These are phyloP conservation scores for Phytopythium chamaehyphon DNA, from an alignment of 352 stramenopile genomes.

Conservation along the genomic window DNA sequence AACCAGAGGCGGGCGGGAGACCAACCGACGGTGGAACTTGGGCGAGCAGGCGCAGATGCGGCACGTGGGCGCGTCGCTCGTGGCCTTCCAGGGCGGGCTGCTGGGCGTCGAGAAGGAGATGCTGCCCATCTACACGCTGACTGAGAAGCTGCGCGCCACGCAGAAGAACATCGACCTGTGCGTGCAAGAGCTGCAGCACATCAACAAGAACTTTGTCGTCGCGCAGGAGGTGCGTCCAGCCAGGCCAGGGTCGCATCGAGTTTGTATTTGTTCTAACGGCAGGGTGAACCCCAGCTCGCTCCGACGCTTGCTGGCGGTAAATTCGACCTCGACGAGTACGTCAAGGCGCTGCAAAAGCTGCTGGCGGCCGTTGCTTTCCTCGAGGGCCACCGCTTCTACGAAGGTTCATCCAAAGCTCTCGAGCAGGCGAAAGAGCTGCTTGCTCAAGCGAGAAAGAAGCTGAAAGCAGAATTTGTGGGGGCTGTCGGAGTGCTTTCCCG, in stretches of 20 bases:
- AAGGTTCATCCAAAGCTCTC: constrained; percentile 67
- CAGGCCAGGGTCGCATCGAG: too few species aligned
- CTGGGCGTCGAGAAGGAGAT: constrained; percentile 75
- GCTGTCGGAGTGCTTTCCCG: constrained; percentile 57
- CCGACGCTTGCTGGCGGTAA: constrained; percentile 52
- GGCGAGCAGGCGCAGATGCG: constrained; percentile 47
- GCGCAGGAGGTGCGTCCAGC: constrained; percentile 46
- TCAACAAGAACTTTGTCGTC: constrained; percentile 74
- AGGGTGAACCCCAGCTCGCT: constrained; percentile 36
- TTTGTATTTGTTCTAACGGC: background rate
- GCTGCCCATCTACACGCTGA: constrained; percentile 83
- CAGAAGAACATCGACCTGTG: constrained; percentile 85
- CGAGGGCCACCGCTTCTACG: constrained; percentile 62
- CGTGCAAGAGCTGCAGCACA: constrained; percentile 58
- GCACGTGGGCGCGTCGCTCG: constrained; percentile 50
- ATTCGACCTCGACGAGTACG: constrained; percentile 69
- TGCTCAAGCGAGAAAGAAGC: constrained; percentile 52
- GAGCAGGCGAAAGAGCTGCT: constrained; percentile 66
- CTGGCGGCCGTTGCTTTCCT: constrained; percentile 67
- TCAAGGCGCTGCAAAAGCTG: constrained; percentile 59
- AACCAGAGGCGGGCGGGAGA: too few species aligned
- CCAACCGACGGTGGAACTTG: too few species aligned
- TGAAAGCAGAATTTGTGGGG: constrained; percentile 65
- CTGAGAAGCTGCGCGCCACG: constrained; percentile 68
- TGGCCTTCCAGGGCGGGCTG: constrained; percentile 57